Base-by-base conservation (phyloP, 2,329 filamentous ascomycete species). In the Conoideocrella luteorostrata region DNA sequence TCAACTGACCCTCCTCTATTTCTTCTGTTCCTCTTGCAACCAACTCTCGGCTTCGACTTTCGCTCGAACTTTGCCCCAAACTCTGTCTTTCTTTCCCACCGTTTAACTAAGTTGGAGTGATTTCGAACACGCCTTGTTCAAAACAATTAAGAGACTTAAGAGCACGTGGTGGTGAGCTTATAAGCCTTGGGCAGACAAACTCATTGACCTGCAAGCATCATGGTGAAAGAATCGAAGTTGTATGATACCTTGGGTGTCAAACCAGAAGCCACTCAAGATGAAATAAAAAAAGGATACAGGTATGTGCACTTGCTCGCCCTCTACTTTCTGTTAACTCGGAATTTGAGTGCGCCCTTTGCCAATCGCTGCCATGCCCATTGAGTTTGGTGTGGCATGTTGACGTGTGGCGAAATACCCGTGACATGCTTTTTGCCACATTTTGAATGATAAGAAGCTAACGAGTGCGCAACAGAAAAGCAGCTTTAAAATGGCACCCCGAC, bases 251-350 rank as follows among this genome's bases (percentile, higher is more conserved):
- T 98, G 57, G 74, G 76, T 62, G 72, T 96, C 67, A 84, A 87
- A 64, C 79, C 91, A 29, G 78, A 82, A 48, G 88, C 90, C 20
- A 77, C 81, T 20, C 88, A 94, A 67, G 91, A 96, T 61, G 91
- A 97, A 52, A 95, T 98, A 64, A 97, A 96, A 66, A 98, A 97
- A 65, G 93, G 82, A 46, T 95, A 95, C 66, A 79, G 86, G 83
- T 87, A 82, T 66, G 78, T 60, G 29, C 26, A 42, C 26, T 36
- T 35, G 13, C 22, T 10, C 20, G 3, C n/a, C 4, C n/a, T 21
- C 17, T 18, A 12, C 12, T 22, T n/a, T 12, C 6, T 26, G 5
- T 39, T n/a, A n/a, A n/a, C n/a, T n/a, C n/a, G n/a, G n/a, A n/a
- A n/a, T n/a, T n/a, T n/a, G n/a, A n/a, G n/a, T n/a, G n/a, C n/a